Percentiles rank a stretch among this genome's conserved stretches.
These are phyloP conservation scores for Cyberlindnera nakhonratchasimensis DNA, from an alignment of 805 yeast genomes.

Conservation along the genomic window DNA sequence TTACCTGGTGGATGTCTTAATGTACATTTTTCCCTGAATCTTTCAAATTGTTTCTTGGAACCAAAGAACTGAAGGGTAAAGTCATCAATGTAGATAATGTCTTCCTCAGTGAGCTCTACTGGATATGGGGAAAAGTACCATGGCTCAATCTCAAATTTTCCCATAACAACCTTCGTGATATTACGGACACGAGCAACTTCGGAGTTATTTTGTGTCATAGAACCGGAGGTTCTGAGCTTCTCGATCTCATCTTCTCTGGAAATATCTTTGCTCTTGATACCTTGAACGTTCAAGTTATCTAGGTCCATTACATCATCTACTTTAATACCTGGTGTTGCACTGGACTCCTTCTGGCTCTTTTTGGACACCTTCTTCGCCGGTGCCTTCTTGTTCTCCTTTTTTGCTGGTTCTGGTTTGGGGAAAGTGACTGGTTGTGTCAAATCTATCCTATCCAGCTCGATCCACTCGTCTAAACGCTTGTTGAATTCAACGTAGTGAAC, in stretches of 20 bases:
- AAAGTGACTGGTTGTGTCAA: conserved; percentile 62
- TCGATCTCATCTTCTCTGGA: conserved; percentile 91
- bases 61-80: conserved; percentile 87
- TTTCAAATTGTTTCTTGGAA: conserved; percentile 83
- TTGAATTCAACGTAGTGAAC: conserved; percentile 94
- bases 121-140: conserved; percentile 99
- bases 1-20: conserved; percentile 97
- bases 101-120: conserved; percentile 88
- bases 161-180: conserved; percentile 72
- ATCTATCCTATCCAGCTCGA: conserved; percentile 67
- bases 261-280: conserved; percentile 63
- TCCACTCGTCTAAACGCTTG: conserved; percentile 97
- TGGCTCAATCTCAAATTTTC: conserved; percentile 91
- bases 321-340: conserved; percentile 17
- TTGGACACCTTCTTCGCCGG: conserved; percentile 11
- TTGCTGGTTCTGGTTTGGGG: conserved; percentile 54
- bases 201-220: conserved; percentile 86
- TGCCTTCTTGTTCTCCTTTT: conserved; percentile 17
- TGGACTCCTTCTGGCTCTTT: conserved; percentile 34
- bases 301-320: conserved; percentile 70
- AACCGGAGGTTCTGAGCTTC: conserved; percentile 89
- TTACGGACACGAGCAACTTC: conserved; percentile 92
- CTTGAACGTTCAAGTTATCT: conserved; percentile 83
- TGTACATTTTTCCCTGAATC: conserved; percentile 84
- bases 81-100: conserved; percentile 85